Evolutionary conservation across 2,329 filamentous ascomycete genomes (phyloP), one percentile per base, ranked within the genome.

Genomic region (Fusarium newnesense): DNA sequence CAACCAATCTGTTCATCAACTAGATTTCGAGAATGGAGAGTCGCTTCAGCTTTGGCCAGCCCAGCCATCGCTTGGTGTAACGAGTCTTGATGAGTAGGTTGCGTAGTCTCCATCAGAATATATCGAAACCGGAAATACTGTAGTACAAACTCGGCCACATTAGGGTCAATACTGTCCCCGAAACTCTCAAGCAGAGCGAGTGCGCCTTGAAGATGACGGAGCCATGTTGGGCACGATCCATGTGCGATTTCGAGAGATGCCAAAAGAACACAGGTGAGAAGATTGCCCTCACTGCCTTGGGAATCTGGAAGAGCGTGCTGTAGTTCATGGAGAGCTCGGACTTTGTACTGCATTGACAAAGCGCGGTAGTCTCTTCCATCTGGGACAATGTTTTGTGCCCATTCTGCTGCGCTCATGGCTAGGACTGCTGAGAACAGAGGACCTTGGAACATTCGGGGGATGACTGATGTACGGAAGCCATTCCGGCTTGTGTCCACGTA

Each of bases 41-140:
- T 50, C 39, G 54, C 69, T 13, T 75, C 75, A 6, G 50, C 70
- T 50, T 32, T 72, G 2, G 67, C 63, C 10, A 77, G 7, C 2
- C 60, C 63, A 46, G 58, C 37, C 58, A 71, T 75, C 9, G 70
- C 68, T 30, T 64, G 53, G 24, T 67, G 54, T 21, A 66, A 36
- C 13, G 62, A 64, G 37, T 70, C 69, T 19, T 57, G 24, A 11
- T 67, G 54, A 32, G 36, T 67, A 26, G 73, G 69, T 43, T 74
- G 64, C 2, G 75, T 77, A 7, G 75, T 77, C 57, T 75, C 72
- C 67, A 77, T 69, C 16, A 77, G 26, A 11, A 77, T 61, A 37
- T 77, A 77, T 13, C 75, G 67, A 28, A 77, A 77, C 12, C 75
- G 73, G 39, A 77, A 77, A 49, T 77, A 77, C 36, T 70, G 72